Evolutionary conservation across 805 yeast genomes (phyloP), one percentile per base, ranked within the genome.

Genomic region (Candida stauntonica): DNA sequence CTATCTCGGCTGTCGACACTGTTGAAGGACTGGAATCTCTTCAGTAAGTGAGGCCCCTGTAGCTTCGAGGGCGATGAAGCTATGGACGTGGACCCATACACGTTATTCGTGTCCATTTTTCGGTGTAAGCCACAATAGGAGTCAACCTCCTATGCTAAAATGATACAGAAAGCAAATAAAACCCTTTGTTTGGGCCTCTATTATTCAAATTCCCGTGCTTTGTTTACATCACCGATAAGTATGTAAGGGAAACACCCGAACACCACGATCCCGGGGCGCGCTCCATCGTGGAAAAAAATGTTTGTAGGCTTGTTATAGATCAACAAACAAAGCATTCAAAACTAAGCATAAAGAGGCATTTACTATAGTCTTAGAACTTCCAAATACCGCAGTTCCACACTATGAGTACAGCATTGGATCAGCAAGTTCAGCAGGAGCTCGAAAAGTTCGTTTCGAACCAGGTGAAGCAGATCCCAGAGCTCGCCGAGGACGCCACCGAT

Each of bases 401-500:
- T 3, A 42, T 38, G 35, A 47, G 45, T 40, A 21, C 41, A 4
- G 16, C 41, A 7, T 35, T 53, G 3, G 44, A 49, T 3, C 55
- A 53, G 16, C 61, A 61, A 23, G 46, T 66, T 23, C 68, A 65
- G 26, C 57, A 65, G 41, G 70, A 68, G 41, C 50, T 74, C 35
- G 73, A 72, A 50, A 57, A 59, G 17, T 64, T 62, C 29, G 66
- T 75, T 7, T 64, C 71, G 14, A 58, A 59, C 34, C 68, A 65
- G 50, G 57, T 73, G 23, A 53, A 53, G 15, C 61, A 63, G 31
- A 44, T 72, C 18, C 60, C 59, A 6, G 68, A 67, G 42, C 62
- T 73, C 44, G 62, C 61, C 9, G 80, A 75, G 39, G 81, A 76
- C 50, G 68, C 72, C 18, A 67, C 63, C 31, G 81, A 79, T 49